phyloP scores from a whole-genome alignment of 352 stramenopile species.

The Phytopythium kandeliae region DNA sequence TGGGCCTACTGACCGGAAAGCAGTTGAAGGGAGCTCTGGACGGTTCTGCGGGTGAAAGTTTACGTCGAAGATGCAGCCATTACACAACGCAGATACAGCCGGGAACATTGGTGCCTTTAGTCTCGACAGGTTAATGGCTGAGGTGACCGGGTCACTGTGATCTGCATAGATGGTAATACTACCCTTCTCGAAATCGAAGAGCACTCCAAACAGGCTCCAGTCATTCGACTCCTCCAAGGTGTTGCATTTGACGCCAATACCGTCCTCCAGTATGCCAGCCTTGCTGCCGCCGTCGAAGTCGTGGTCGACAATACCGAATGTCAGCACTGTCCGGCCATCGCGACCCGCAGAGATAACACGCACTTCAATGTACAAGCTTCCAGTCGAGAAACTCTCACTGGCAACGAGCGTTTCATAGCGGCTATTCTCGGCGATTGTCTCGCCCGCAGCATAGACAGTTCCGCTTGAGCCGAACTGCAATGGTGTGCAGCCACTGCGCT shows the following conservation, averaged over 20 bases:
- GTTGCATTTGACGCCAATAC: conserved; percentile 31
- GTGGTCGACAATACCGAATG: conserved; percentile 44
- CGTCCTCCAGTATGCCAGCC: conserved; percentile 12
- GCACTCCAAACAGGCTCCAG: conserved; percentile 48
- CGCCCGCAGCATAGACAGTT: conserved; percentile 47
- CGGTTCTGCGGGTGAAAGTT: conserved; percentile 63
- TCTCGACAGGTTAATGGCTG: conserved; percentile 20
- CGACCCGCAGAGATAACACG: conserved; percentile 45
- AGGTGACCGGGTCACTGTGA: conserved; percentile 31
- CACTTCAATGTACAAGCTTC: conserved; percentile 53
- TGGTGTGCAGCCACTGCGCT: conserved; percentile 35
- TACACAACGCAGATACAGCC: conserved; percentile 62
- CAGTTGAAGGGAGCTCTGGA: conserved; percentile 37
- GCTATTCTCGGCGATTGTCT: conserved; percentile 35
- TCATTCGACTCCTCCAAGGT: conserved; percentile 28
- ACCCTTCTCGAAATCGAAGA: conserved; percentile 73
- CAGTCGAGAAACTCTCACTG: conserved; percentile 45
- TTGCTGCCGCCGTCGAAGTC: conserved; percentile 23
- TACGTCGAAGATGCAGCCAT: conserved; percentile 51
- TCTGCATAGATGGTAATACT: conserved; percentile 51
- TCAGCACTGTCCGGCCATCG: conserved; percentile 33
- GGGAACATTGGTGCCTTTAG: conserved; percentile 42
- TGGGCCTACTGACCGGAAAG: conserved; percentile 29
- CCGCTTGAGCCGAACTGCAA: conserved; percentile 46
- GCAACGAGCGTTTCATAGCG: conserved; percentile 52